Conservation (phyloP, 257 asterid species). For the Ocimum tenuiflorum region DNA sequence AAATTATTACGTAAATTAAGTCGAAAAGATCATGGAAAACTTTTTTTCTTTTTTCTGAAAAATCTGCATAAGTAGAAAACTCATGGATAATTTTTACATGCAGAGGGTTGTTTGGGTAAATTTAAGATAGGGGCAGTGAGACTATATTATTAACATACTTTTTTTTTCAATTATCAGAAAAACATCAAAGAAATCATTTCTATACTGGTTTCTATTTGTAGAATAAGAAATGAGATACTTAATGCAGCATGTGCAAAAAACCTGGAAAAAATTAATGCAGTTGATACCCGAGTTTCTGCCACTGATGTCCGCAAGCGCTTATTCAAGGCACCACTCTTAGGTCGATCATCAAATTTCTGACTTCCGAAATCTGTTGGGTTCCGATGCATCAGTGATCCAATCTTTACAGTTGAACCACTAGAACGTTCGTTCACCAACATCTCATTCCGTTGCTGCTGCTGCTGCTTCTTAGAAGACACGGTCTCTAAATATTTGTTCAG, state of each 20-base stretch:
- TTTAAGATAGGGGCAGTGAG: neutral
- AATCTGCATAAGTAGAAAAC: neutral
- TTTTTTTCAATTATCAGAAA: neutral
- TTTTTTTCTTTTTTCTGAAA: too few species aligned
- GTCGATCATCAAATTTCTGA: slow-evolving; percentile 63
- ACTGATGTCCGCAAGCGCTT: slow-evolving; percentile 81
- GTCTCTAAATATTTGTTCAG: slow-evolving; percentile 47
- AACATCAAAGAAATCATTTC: neutral
- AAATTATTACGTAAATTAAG: neutral
- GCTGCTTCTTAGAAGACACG: slow-evolving; percentile 60
- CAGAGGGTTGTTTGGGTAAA: neutral
- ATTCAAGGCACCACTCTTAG: slow-evolving; percentile 56
- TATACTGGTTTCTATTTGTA: neutral
- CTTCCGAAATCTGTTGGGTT: slow-evolving; percentile 45
- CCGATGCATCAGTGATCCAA: slow-evolving; percentile 59
- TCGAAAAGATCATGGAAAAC: neutral
- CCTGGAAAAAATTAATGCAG: slow-evolving; percentile 14
- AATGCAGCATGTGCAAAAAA: slow-evolving; percentile 8
- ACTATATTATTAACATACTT: neutral
- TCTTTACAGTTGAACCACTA: slow-evolving; percentile 51
- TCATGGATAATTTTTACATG: neutral
- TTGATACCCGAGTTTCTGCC: slow-evolving; percentile 74
- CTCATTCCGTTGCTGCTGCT: slow-evolving; percentile 51
- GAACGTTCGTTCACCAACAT: slow-evolving; percentile 59
- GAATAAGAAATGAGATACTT: neutral